Evolutionary conservation across 306 rosid genomes (phyloP), one percentile per base, ranked within the genome.

Genomic region (Pueraria montana): DNA sequence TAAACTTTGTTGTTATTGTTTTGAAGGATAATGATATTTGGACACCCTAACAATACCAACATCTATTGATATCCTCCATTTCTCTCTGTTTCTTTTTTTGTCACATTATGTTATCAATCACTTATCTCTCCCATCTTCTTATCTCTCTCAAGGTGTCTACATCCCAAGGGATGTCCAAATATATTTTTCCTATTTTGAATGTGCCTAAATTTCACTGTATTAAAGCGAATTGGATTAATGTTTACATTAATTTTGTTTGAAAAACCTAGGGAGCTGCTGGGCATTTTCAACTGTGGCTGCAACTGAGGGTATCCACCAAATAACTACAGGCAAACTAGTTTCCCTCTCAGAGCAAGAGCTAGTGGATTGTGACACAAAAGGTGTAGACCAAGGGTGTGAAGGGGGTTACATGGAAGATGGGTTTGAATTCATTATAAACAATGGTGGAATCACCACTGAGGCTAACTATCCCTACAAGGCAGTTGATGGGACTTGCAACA

Each of bases 331-430:
- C 0, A 80, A 84, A 16, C 48, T 84, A 26, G 40, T 79, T 0
- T 80, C 84, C 1, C 81, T 84, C 13, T 80, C 84, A 14, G 84
- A 74, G 17, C 87, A 84, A 79, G 78, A 84, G 59, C 5, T 84
- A 17, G 84, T 79, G 1, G 84, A 84, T 53, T 84, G 84, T 46
- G 84, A 84, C 30, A 80, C 62, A 23, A 59, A 83, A 34, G 83
- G 84, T 4, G 59, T 10, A 13, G 84, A 84, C 14, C 77, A 84
- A n/a, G 87, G 87, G 0, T 79, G 87, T 46, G 74, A 66, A 17
- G 84, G 87, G 30, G 87, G 84, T 43, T 4, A 6, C 38, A 79
- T 84, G 87, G 80, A 79, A 63, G 70, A 81, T 76, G 88, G 70
- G 4, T 81, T 85, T 14, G 80, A 84, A 17, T 84, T 62, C 24